Conservation (phyloP, 306 rosid species). For the Corylus americana region DNA sequence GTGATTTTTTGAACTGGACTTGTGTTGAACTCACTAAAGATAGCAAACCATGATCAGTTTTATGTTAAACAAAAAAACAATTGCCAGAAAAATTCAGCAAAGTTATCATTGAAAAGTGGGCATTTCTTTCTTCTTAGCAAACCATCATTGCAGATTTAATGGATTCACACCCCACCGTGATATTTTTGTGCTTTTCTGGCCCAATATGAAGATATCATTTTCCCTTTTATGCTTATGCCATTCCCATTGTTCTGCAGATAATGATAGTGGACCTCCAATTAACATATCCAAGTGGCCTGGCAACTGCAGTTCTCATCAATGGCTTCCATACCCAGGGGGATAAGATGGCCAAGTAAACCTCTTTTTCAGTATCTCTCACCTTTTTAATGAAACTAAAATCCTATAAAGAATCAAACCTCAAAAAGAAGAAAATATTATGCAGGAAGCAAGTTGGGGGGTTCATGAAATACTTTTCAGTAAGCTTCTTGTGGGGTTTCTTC, state of each 20-base stretch:
- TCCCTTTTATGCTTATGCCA: neutral
- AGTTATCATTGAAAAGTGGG: too few species aligned
- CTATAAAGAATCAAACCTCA: neutral
- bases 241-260: constrained; percentile 43
- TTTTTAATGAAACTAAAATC: neutral
- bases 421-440: constrained; percentile 14
- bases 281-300: constrained; percentile 91
- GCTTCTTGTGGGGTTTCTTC: constrained; percentile 88
- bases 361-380: neutral
- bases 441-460: constrained; percentile 84
- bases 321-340: constrained; percentile 90
- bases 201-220: neutral
- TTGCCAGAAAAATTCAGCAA: too few species aligned
- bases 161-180: neutral
- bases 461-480: constrained; percentile 71
- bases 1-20: too few species aligned
- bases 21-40: too few species aligned
- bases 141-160: neutral
- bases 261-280: constrained; percentile 89
- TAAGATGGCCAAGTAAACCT: constrained; percentile 71
- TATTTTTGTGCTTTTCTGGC: neutral
- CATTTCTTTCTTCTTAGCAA: neutral
- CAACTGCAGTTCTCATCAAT: constrained; percentile 94
- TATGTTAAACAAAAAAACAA: too few species aligned
- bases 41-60: neutral